A percentile compares a stretch with the other conserved stretches of the same genome.
These are phyloP conservation scores for Solanum paucissectum DNA, from an alignment of 257 asterid species.

Conservation along the genomic window DNA sequence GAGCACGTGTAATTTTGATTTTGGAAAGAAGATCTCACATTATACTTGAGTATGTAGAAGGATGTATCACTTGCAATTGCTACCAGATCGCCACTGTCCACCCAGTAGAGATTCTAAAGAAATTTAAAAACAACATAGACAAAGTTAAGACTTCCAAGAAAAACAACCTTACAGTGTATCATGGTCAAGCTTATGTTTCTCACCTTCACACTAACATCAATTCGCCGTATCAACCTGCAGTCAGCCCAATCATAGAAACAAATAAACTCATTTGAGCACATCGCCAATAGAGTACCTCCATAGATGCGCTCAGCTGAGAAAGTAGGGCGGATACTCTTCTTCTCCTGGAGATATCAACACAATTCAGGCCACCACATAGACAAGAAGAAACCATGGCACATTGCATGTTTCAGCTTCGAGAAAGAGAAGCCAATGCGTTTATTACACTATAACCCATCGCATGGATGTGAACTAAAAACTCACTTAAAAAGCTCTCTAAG, in stretches of 20 bases:
- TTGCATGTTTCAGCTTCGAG: not conserved
- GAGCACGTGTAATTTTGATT: not conserved
- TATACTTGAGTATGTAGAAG: constrained; percentile 69
- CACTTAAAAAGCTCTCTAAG: not conserved
- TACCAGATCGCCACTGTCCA: constrained; percentile 83
- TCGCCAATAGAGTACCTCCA: constrained; percentile 77
- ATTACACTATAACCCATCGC: not conserved
- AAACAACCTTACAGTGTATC: constrained; percentile 3
- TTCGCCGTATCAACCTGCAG: constrained; percentile 78
- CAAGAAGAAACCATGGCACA: not conserved
- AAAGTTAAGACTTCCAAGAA: not conserved
- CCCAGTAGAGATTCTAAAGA: constrained; percentile 88
- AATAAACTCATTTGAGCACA: constrained; percentile 85
- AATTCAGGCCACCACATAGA: not conserved
- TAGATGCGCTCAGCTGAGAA: constrained; percentile 86
- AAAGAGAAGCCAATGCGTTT: not conserved
- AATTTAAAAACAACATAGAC: not conserved
- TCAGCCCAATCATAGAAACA: constrained; percentile 95
- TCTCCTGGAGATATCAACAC: constrained; percentile 56
- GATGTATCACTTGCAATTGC: constrained; percentile 80
- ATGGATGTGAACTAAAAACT: not conserved
- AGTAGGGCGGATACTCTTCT: constrained; percentile 91
- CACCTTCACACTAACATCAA: constrained; percentile 92
- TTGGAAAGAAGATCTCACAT: constrained; percentile 24
- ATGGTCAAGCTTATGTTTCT: constrained; percentile 4